A percentile compares a stretch with the other conserved stretches of the same genome.
phyloP scores from a whole-genome alignment of 345 rosid species.

The Trapa incisa region DNA sequence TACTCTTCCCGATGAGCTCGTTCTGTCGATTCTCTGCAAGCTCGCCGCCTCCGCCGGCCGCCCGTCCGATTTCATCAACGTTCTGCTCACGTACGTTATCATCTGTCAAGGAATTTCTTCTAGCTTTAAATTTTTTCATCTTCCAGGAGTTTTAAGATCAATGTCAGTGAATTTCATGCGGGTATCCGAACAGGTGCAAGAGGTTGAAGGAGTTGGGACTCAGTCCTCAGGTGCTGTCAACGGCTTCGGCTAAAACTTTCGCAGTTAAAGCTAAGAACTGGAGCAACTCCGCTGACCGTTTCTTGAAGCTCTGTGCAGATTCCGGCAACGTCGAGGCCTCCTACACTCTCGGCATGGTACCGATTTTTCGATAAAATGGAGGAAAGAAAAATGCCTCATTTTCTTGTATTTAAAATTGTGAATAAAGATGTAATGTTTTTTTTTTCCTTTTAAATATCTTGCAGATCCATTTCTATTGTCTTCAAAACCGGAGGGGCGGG shows the following conservation, averaged over 20 bases:
- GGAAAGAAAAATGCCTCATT: too few relatives aligned
- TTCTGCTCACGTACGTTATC: slow-evolving; percentile 15
- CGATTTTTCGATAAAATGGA: neutral
- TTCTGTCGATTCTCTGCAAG: slow-evolving; percentile 13
- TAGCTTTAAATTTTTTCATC: too few relatives aligned
- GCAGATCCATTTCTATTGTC: slow-evolving; percentile 24
- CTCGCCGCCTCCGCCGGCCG: slow-evolving; percentile 11
- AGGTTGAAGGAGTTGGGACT: slow-evolving; percentile 14
- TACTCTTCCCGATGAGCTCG: slow-evolving; percentile 18
- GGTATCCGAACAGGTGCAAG: slow-evolving; percentile 16
- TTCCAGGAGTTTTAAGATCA: neutral
- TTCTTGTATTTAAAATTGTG: too few relatives aligned
- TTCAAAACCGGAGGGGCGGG: slow-evolving; percentile 18
- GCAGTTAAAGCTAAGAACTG: slow-evolving; percentile 16
- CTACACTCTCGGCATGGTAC: slow-evolving; percentile 92
- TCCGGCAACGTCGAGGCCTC: slow-evolving; percentile 86
- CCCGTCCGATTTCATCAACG: slow-evolving; percentile 18
- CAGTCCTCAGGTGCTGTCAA: slow-evolving; percentile 11
- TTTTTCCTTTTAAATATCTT: too few relatives aligned
- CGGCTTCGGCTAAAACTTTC: slow-evolving; percentile 9
- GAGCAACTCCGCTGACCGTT: slow-evolving; percentile 18
- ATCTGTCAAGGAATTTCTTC: neutral
- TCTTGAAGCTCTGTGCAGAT: slow-evolving; percentile 47
- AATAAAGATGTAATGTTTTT: too few relatives aligned
- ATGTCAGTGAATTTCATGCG: too few relatives aligned